Conservation (phyloP, 2,329 filamentous ascomycete species). For the Trichothecium roseum region DNA sequence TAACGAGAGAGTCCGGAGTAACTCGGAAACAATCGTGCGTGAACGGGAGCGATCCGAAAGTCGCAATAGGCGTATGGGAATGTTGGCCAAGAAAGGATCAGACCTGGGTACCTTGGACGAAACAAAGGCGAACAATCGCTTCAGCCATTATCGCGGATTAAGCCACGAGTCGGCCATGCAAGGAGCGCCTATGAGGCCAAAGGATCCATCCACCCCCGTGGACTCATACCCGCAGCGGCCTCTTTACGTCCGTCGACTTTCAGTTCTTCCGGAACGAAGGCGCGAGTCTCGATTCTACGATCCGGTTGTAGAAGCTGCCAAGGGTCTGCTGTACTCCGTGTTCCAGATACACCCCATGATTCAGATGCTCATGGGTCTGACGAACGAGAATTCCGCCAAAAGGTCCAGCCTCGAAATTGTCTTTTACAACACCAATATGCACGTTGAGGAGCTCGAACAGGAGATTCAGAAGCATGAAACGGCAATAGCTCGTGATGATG, state of each 20-base stretch:
- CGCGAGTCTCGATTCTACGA: conserved; percentile 52
- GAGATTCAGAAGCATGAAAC: conserved; percentile 53
- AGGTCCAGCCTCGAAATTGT: conserved; percentile 56
- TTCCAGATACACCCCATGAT: conserved; percentile 61
- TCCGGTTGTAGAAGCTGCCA: conserved; percentile 53
- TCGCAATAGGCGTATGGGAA: conserved; percentile 53
- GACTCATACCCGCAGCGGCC: conserved; percentile 47
- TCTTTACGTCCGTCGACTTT: conserved; percentile 53
- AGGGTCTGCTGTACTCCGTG: conserved; percentile 55
- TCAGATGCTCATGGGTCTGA: conserved; percentile 52
- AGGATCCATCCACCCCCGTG: conserved; percentile 50
- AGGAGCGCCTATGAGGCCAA: conserved; percentile 29
- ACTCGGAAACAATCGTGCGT: conserved; percentile 51
- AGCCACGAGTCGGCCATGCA: conserved; percentile 62
- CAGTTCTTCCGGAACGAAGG: conserved; percentile 51
- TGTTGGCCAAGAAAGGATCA: conserved; percentile 48
- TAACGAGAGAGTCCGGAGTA: conserved; percentile 57
- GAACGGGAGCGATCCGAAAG: conserved; percentile 37
- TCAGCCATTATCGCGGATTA: conserved; percentile 56
- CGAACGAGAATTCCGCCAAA: conserved; percentile 49
- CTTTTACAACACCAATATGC: conserved; percentile 57
- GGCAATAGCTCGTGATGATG: conserved; percentile 34
- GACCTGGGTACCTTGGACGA: conserved; percentile 55
- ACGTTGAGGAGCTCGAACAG: conserved; percentile 55
- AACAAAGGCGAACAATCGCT: conserved; percentile 50